Conservation (phyloP, 805 yeast species). For the Naumovozyma dairenensis region DNA sequence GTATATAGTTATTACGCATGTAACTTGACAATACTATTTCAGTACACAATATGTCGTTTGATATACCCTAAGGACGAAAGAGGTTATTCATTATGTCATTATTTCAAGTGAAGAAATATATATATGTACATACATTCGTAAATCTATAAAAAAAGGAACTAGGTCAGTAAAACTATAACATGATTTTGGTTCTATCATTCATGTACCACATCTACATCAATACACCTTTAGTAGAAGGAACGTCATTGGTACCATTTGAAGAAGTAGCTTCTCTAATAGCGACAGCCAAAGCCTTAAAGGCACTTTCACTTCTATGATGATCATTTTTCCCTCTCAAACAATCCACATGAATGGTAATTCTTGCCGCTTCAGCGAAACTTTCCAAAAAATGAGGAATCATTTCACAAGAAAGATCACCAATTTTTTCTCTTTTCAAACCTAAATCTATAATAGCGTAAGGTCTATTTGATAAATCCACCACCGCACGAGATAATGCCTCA, state of each 20-base stretch:
- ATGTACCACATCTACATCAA: constrained; percentile 41
- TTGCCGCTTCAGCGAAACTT: constrained; percentile 88
- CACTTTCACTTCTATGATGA: constrained; percentile 93
- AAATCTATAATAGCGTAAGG: constrained; percentile 86
- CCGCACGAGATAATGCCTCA: constrained; percentile 92
- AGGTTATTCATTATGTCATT: too few species aligned
- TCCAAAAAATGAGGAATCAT: constrained; percentile 97
- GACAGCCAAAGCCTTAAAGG: constrained; percentile 90
- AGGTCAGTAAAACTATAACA: too few species aligned
- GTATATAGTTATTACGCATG: too few species aligned
- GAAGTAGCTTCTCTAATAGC: constrained; percentile 83
- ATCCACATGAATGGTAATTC: constrained; percentile 87
- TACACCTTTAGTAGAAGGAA: constrained; percentile 96
- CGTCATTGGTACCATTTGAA: constrained; percentile 76
- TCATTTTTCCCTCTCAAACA: constrained; percentile 89
- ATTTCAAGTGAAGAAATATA: too few species aligned
- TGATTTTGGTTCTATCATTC: too few species aligned
- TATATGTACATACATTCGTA: too few species aligned
- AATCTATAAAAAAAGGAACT: too few species aligned
- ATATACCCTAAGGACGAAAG: too few species aligned
- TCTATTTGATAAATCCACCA: constrained; percentile 88
- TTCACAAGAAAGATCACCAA: constrained; percentile 87
- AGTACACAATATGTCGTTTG: too few species aligned
- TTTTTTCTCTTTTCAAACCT: constrained; percentile 83
- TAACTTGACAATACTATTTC: too few species aligned